A percentile compares a stretch with the other conserved stretches of the same genome.
These are phyloP conservation scores for Gigaspora rosea DNA, from an alignment of 192 early-diverging fungal species.

Conservation along the genomic window DNA sequence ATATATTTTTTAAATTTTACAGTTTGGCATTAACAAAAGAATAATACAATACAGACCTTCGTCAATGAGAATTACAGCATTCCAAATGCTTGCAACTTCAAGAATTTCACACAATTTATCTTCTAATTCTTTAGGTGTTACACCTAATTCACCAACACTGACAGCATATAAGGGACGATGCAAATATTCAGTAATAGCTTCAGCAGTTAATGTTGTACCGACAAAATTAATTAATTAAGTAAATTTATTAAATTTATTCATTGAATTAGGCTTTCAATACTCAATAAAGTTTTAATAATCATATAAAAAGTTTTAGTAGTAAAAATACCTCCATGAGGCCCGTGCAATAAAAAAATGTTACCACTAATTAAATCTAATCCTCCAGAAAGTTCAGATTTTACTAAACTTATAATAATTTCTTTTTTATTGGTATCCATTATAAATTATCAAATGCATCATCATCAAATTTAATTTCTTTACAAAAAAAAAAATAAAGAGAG, in stretches of 20 bases:
- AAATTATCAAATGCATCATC: constrained; percentile 11
- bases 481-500: too few species aligned
- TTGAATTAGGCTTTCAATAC: too few species aligned
- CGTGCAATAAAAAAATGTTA: constrained; percentile 61
- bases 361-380: constrained; percentile 55
- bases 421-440: constrained; percentile 9
- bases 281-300: neutral
- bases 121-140: constrained; percentile 56
- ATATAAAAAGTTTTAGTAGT: neutral
- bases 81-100: constrained; percentile 54
- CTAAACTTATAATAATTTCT: neutral
- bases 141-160: constrained; percentile 63
- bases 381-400: constrained; percentile 26
- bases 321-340: constrained; percentile 47
- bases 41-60: constrained; percentile 13
- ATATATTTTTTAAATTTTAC: too few species aligned
- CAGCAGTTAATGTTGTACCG: constrained; percentile 64
- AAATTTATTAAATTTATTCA: neutral
- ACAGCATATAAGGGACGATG: constrained; percentile 60
- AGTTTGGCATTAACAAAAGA: neutral
- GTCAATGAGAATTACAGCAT: constrained; percentile 58
- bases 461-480: neutral
- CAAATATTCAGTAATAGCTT: constrained; percentile 58
- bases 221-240: neutral
- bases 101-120: constrained; percentile 49